Conservation (phyloP, 1,139 yeast species). For the Saccharomyces uvarum region DNA sequence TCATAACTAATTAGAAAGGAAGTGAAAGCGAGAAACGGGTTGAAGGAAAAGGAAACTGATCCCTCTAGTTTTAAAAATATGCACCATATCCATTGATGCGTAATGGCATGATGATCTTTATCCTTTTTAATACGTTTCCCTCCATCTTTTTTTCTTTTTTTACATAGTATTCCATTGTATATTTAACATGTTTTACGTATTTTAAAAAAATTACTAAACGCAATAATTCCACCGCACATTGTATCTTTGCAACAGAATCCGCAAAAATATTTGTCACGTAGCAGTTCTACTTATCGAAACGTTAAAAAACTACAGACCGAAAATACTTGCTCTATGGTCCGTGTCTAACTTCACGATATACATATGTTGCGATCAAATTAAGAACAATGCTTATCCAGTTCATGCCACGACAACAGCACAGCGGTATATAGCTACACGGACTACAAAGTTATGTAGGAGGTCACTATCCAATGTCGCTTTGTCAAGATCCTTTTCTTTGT, state of each 20-base stretch:
- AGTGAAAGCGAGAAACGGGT: not conserved
- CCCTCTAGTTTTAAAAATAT: not conserved
- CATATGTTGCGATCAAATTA: not conserved
- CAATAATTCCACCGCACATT: not conserved
- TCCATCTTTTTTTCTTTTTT: not conserved
- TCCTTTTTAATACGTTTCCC: not conserved
- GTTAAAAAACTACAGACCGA: not conserved
- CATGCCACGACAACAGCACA: not conserved
- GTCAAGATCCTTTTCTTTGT: not conserved
- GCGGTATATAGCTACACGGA: not conserved
- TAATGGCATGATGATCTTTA: conserved; percentile 2
- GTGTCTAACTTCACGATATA: not conserved
- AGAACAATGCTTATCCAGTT: not conserved
- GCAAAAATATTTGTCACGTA: not conserved
- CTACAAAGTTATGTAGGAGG: not conserved
- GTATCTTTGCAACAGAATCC: not conserved
- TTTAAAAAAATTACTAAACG: not conserved
- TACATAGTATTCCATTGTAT: conserved; percentile 1
- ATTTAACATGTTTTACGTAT: conserved; percentile 1
- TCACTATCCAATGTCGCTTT: not conserved
- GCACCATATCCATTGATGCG: not conserved
- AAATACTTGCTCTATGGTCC: not conserved
- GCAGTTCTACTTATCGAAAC: not conserved
- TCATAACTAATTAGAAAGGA: not conserved
- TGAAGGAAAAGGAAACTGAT: not conserved